Evolutionary conservation across 768 basidiomycete species (phyloP).

Genomic region (Candolleomyces aberdarensis): DNA sequence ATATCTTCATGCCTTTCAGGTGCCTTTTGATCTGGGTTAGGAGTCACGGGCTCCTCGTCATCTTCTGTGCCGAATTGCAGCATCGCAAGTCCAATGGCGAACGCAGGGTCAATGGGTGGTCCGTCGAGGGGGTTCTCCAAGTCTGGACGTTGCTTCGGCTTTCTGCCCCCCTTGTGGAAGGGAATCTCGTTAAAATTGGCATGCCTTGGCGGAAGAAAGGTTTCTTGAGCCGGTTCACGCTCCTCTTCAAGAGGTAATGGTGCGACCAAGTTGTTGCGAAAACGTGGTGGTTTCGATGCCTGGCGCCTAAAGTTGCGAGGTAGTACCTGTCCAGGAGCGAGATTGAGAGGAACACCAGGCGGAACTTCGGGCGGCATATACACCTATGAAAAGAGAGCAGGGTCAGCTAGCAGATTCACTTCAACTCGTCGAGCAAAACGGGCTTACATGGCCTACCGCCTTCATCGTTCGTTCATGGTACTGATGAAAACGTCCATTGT

Average conservation of each 20-base stretch:
- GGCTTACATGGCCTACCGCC: conserved; percentile 20
- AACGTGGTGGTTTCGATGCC: conserved; percentile 10
- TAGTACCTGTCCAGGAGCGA: conserved; percentile 55
- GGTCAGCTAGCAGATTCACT: neutral
- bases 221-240: neutral
- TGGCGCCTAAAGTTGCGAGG: conserved; percentile 33
- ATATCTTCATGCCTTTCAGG: neutral
- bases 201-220: conserved; percentile 5
- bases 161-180: conserved; percentile 6
- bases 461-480: conserved; percentile 20
- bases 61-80: neutral
- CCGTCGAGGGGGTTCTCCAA: conserved; percentile 10
- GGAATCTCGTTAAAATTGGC: conserved; percentile 8
- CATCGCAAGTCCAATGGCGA: conserved; percentile 9
- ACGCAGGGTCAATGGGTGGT: conserved; percentile 4
- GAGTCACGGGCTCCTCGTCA: neutral
- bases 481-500: conserved; percentile 10
- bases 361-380: conserved; percentile 32
- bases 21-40: neutral
- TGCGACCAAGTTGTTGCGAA: conserved; percentile 11
- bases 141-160: neutral
- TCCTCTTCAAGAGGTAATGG: neutral
- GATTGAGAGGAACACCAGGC: conserved; percentile 43
- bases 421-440: neutral
- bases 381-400: conserved; percentile 13